Percentiles rank a stretch among this genome's conserved stretches.
phyloP scores from a whole-genome alignment of 129 eudicot species.

The Deinandra increscens region DNA sequence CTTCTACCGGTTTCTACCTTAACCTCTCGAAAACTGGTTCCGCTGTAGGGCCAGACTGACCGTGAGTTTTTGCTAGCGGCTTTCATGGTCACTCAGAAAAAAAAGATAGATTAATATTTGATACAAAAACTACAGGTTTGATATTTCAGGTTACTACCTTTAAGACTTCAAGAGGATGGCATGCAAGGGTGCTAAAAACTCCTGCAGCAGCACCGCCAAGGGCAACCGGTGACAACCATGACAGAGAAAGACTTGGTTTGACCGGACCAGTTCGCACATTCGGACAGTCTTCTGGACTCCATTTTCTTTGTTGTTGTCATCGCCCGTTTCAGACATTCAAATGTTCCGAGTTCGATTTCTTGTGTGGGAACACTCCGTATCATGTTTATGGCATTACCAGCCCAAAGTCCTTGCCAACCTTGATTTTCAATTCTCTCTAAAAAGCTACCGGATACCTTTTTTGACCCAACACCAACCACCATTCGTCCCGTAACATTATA shows the following conservation, averaged over 20 bases:
- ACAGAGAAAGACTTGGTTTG: slow-evolving; percentile 52
- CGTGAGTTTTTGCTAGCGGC: no score
- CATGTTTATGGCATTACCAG: slow-evolving; percentile 95
- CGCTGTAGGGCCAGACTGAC: no score
- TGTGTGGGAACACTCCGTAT: slow-evolving; percentile 91
- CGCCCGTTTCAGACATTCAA: slow-evolving; percentile 86
- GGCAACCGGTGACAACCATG: slow-evolving; percentile 93
- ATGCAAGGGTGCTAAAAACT: slow-evolving; percentile 74
- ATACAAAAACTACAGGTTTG: neutral
- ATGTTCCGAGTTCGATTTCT: slow-evolving; percentile 93
- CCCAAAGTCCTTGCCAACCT: slow-evolving; percentile 99
- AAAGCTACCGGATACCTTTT: slow-evolving; percentile 68
- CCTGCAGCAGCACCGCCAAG: slow-evolving; percentile 99
- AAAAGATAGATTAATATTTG: no score
- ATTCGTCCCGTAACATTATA: slow-evolving; percentile 90
- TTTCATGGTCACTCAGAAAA: no score
- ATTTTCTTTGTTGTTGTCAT: slow-evolving; percentile 78
- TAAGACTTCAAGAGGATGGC: slow-evolving; percentile 96
- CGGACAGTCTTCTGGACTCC: slow-evolving; percentile 52
- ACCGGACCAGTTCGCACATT: slow-evolving; percentile 63
- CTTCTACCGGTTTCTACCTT: no score
- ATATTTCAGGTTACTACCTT: slow-evolving; percentile 48
- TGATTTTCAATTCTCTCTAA: slow-evolving; percentile 70
- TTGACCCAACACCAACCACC: slow-evolving; percentile 95
- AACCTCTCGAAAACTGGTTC: no score